phyloP scores from a whole-genome alignment of 768 basidiomycete genomes.

The Hypholoma fasciculare region DNA sequence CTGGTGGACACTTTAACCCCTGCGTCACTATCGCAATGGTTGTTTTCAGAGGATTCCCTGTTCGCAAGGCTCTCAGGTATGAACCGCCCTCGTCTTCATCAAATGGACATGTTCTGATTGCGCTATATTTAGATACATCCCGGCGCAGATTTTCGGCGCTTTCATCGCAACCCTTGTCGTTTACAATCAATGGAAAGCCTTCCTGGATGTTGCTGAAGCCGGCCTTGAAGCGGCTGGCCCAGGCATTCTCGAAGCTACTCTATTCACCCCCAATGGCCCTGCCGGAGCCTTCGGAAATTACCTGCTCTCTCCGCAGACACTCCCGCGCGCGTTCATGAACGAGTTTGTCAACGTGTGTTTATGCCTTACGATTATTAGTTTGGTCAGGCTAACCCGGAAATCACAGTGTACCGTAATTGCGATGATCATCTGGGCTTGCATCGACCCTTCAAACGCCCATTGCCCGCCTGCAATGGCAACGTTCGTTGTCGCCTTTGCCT shows the following conservation, averaged over 20 bases:
- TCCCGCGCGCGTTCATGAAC: slow-evolving; percentile 50
- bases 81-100: slow-evolving; percentile 4
- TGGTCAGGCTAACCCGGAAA: neutral
- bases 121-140: slow-evolving; percentile 49
- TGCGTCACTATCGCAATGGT: slow-evolving; percentile 54
- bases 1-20: slow-evolving; percentile 69
- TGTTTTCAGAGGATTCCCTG: slow-evolving; percentile 56
- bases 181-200: slow-evolving; percentile 61
- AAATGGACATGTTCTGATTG: neutral
- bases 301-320: slow-evolving; percentile 40
- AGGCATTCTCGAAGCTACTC: slow-evolving; percentile 18
- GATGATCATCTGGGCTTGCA: slow-evolving; percentile 49
- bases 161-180: slow-evolving; percentile 61
- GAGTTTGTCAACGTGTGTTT: slow-evolving; percentile 53
- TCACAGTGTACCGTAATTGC: slow-evolving; percentile 42
- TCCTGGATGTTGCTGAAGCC: slow-evolving; percentile 39
- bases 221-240: slow-evolving; percentile 22
- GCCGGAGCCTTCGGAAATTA: slow-evolving; percentile 59
- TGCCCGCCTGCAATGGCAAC: slow-evolving; percentile 54
- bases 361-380: neutral
- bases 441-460: slow-evolving; percentile 61
- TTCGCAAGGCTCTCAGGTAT: slow-evolving; percentile 50
- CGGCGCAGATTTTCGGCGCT: slow-evolving; percentile 65
- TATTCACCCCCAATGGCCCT: slow-evolving; percentile 41
- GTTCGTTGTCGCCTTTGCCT: slow-evolving; percentile 55